Base-by-base conservation (phyloP, 139 green algal genomes). In the Coccomyxa sp. region DNA sequence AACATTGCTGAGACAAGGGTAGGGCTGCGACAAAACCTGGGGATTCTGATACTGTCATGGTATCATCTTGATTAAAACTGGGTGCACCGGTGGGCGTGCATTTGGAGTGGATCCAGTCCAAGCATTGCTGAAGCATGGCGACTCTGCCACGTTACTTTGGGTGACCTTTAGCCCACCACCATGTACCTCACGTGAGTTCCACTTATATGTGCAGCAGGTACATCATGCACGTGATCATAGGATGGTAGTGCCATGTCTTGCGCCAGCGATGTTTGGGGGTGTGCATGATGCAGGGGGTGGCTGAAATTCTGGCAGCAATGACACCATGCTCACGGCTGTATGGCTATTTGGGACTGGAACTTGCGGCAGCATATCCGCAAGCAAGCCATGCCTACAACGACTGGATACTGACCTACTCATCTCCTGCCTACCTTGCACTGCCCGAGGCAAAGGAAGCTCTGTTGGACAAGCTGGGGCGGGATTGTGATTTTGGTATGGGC, bases 271-370 rank as follows among this genome's bases (percentile, higher is more conserved):
- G 38, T 51, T 7, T 11, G 38, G 7, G 3, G 38, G 3, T 51
- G 38, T 51, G 38, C 38, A 51, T 7, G 38, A 51, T 80, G 30
- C 88, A 93, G 90, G 86, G 63, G 58, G 58, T 92, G 30, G 89
- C 87, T 0, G 77, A 88, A 67, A 87, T 96, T 32, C 74, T 97
- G 68, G 87, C 89, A 0, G 89, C 92, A 17, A 94, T 96, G 92
- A 82, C 91, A 60, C 94, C 94, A 0, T 97, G 94, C 85, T 86
- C 87, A 17, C 89, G 92, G 1, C 83, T 97, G 27, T 97, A 97
- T 80, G 92, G 83, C 76, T 97, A 85, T 85, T 87, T 97, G 59
- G 93, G 91, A 1, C 89, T 85, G 78, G 79, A 88, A 79, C 88
- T 96, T 83, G 87, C 86, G 66, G 67, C 71, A 82, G 59, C 82